Base-by-base conservation (phyloP, 306 rosid genomes). In the Arachis stenosperma region DNA sequence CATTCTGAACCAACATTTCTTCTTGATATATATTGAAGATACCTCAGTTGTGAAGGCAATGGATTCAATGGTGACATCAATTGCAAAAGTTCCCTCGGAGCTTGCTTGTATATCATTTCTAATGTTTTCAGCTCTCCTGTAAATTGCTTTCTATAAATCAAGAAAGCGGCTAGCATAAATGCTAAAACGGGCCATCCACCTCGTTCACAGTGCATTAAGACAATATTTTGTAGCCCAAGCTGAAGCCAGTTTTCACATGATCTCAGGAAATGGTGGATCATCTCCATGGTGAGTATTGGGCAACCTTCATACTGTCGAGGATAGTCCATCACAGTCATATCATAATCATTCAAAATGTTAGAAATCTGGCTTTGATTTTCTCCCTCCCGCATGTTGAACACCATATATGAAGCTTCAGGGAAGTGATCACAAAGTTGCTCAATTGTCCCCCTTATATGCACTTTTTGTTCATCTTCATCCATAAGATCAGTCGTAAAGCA, bases 101-200 rank as follows among this genome's bases (percentile, higher is more conserved):
- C 96, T 83, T 95, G 99, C 85, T 85, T 90, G 81, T 91, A 90
- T 79, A 95, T 88, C 96, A 91, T 88, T 84, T 95, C 96, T 75
- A 95, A 71, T 48, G 96, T 95, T 88, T 92, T 95, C 69, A 87
- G 97, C 79, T 91, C 98, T 76, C 93, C 96, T 30, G 84, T 83
- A 75, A 78, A 92, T 77, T 84, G 84, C 87, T 91, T 95, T 78
- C 97, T 81, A 69, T 91, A 91, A 67, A 95, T 87, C 90, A 95
- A 81, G 43, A 95, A 95, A 47, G 98, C 88, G 53, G 97, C 98
- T 75, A 95, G 83, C 98, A 91, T 86, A 86, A 91, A 95, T 7
- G 96, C 98, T 81, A 95, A 84, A 56, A 95, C 90, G 2, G 92
- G 92, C 99, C 98, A 95, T 58, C 98, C 99, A 27, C 96, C 97